These are phyloP conservation scores for Batkoa obscura DNA, from an alignment of 371 early-diverging fungal species.

Conservation along the genomic window DNA sequence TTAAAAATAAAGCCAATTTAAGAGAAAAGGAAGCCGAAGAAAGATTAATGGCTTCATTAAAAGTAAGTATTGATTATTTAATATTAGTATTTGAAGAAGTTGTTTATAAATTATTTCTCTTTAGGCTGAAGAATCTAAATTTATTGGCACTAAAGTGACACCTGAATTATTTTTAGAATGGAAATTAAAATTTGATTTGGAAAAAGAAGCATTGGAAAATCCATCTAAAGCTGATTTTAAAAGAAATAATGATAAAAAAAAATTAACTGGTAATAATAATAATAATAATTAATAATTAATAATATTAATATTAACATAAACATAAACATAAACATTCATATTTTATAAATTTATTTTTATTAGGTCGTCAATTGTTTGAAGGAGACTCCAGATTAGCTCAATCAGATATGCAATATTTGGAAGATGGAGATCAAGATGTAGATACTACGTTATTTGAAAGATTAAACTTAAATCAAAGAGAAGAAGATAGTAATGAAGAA, in stretches of 20 bases:
- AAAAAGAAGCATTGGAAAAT: conserved; percentile 19
- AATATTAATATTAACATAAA: no score
- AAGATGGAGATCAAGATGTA: conserved; percentile 71
- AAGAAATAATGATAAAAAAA: conserved; percentile 22
- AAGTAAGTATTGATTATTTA: conserved; percentile 21
- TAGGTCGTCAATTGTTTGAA: conserved; percentile 82
- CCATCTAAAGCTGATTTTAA: conserved; percentile 18
- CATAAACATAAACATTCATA: no score
- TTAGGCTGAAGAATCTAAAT: conserved; percentile 48
- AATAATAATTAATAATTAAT: no score
- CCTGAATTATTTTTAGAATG: conserved; percentile 54
- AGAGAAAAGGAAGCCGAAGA: conserved; percentile 32
- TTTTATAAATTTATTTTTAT: background rate
- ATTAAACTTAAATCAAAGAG: conserved; percentile 26
- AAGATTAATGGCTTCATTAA: conserved; percentile 42
- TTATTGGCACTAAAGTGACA: conserved; percentile 72
- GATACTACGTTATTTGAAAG: conserved; percentile 52
- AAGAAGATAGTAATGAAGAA: conserved; percentile 24
- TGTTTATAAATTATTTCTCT: background rate
- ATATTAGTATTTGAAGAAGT: background rate
- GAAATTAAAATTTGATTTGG: conserved; percentile 57
- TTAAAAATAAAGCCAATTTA: conserved; percentile 27
- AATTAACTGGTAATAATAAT: conserved; percentile 28
- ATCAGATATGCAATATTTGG: conserved; percentile 64
- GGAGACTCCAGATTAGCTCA: conserved; percentile 62